Conservation (phyloP, 2,329 filamentous ascomycete genomes). For the Fusarium albosuccineum region DNA sequence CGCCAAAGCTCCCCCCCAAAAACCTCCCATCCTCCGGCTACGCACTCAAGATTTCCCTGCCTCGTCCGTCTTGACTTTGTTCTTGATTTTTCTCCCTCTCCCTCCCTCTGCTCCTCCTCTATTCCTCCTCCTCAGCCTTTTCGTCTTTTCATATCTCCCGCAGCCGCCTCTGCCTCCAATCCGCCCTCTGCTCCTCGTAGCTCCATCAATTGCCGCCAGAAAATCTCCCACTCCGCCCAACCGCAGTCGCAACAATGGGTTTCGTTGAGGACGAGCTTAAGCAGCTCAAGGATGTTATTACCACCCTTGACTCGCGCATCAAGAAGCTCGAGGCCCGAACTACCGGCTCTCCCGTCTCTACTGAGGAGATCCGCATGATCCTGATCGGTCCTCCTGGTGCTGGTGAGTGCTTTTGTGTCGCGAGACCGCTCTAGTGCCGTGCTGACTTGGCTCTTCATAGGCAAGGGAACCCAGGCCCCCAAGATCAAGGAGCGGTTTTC, state of each 20-base stretch:
- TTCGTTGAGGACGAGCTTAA: conserved; percentile 88
- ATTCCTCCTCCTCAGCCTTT: conserved; percentile 27
- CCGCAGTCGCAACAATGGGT: conserved; percentile 75
- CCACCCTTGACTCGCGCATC: conserved; percentile 87
- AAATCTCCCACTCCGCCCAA: conserved; percentile 34
- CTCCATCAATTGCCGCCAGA: conserved; percentile 37
- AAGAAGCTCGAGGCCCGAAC: conserved; percentile 85
- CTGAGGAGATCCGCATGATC: conserved; percentile 90
- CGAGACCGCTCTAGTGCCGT: conserved; percentile 11
- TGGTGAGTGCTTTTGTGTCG: conserved; percentile 70
- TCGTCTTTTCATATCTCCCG: conserved; percentile 23
- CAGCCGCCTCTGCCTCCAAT: conserved; percentile 19
- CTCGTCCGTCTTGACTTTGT: conserved; percentile 39
- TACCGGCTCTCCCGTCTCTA: conserved; percentile 63
- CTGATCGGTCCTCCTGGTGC: conserved; percentile 97
- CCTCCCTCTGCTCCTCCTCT: conserved; percentile 29
- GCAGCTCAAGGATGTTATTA: conserved; percentile 85
- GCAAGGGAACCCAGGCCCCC: conserved; percentile 98
- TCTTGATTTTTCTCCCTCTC: conserved; percentile 36
- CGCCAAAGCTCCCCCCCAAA: conserved; percentile 43
- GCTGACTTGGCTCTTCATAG: conserved; percentile 61
- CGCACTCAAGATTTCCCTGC: conserved; percentile 47
- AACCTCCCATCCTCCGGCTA: conserved; percentile 50
- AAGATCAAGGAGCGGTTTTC: conserved; percentile 98
- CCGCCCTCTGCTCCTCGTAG: conserved; percentile 24